phyloP scores from a whole-genome alignment of 306 rosid genomes.

The Fagus sylvatica region DNA sequence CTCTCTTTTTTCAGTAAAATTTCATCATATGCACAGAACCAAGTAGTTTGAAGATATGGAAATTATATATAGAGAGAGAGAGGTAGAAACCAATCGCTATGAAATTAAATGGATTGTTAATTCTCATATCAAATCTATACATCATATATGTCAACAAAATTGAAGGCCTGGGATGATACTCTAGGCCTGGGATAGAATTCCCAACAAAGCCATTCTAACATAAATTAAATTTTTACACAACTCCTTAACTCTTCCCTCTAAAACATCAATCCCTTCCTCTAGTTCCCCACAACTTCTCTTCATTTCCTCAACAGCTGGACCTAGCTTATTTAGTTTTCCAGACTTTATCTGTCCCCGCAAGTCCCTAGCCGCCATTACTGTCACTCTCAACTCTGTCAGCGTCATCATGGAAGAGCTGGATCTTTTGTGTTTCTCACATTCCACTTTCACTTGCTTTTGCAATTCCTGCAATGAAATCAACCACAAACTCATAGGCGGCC shows the following conservation, averaged over 20 bases:
- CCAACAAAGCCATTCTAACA: slow-evolving; percentile 51
- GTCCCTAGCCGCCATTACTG: slow-evolving; percentile 31
- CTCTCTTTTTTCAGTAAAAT: too few species aligned
- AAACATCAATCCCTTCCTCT: slow-evolving; percentile 34
- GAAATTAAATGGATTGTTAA: too few species aligned
- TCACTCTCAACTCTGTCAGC: slow-evolving; percentile 33
- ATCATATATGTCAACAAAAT: not conserved
- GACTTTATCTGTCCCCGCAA: slow-evolving; percentile 35
- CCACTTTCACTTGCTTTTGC: slow-evolving; percentile 19
- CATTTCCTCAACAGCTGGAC: slow-evolving; percentile 33
- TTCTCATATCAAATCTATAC: not conserved
- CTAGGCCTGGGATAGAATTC: slow-evolving; percentile 47
- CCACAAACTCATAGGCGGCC: slow-evolving; percentile 33
- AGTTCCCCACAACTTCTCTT: slow-evolving; percentile 30
- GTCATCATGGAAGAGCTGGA: slow-evolving; percentile 12
- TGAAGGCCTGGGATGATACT: not conserved
- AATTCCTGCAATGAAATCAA: slow-evolving; percentile 30
- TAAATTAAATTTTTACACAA: slow-evolving; percentile 49
- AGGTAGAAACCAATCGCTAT: too few species aligned
- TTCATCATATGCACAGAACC: too few species aligned
- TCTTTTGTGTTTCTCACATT: slow-evolving; percentile 11
- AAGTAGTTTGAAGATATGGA: too few species aligned
- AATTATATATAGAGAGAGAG: too few species aligned
- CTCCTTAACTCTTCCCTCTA: slow-evolving; percentile 45
- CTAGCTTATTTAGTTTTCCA: slow-evolving; percentile 23